Conservation (phyloP, 2,329 filamentous ascomycete genomes). For the Pseudogymnoascus verrucosus region DNA sequence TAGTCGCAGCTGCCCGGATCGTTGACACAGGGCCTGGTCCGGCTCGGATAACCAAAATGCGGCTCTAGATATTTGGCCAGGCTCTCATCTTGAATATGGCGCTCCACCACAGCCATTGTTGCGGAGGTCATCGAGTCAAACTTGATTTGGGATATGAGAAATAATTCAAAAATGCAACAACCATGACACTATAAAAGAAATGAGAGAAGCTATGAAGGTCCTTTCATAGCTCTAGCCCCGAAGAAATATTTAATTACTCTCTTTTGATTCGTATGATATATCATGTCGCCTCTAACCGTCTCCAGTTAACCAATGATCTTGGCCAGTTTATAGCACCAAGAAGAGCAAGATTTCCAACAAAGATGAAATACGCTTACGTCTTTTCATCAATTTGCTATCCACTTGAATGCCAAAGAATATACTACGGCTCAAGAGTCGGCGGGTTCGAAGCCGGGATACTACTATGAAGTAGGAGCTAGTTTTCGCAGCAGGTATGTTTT, state of each 20-base stretch:
- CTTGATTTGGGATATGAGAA: background rate
- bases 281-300: background rate
- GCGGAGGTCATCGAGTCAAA: background rate
- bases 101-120: slow-evolving; percentile 11
- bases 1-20: slow-evolving; percentile 52
- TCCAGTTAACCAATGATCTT: background rate
- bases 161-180: background rate
- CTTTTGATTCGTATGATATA: background rate
- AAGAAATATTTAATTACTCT: background rate
- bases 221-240: background rate
- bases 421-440: slow-evolving; percentile 12
- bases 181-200: background rate
- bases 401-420: slow-evolving; percentile 14
- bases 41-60: slow-evolving; percentile 50
- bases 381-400: slow-evolving; percentile 10
- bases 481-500: slow-evolving; percentile 12
- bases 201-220: background rate
- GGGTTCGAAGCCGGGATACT: slow-evolving; percentile 10
- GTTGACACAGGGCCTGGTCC: slow-evolving; percentile 48
- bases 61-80: slow-evolving; percentile 32
- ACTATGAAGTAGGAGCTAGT: slow-evolving; percentile 15
- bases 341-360: slow-evolving; percentile 16
- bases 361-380: background rate
- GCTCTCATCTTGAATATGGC: slow-evolving; percentile 40
- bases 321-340: background rate